Evolutionary conservation across 768 basidiomycete genomes (phyloP), one percentile per base, ranked within the genome.

Genomic region (Pleurotus citrinopileatus): DNA sequence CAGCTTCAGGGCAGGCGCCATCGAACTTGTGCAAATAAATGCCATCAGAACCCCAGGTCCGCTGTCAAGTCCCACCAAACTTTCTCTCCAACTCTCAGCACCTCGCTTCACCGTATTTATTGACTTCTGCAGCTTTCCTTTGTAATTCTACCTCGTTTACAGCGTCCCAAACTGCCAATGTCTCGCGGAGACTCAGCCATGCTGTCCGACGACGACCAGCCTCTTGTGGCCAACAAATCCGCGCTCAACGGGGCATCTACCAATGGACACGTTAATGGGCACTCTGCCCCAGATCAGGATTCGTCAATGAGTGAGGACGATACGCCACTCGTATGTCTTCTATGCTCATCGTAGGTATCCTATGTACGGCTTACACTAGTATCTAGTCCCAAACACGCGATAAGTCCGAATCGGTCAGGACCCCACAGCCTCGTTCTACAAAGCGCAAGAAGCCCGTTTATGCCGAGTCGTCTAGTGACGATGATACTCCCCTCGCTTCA

Each of bases 401-500:
- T 28, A 71, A 69, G 46, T 70, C 76, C 25, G 79, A 80, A 66
- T 69, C 76, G 34, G 70, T 73, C 60, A n/a, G 15, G 17, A 62
- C 64, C 19, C 67, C 69, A 19, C 65, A 69, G 44, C 61, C 67
- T 44, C 72, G 72, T 46, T 65, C 60, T 44, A 56, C 73, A 56
- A 91, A 91, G 71, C 82, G 86, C 64, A 86, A 85, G 73, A 82
- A 81, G 61, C 69, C 73, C 22, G 65, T 71, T 23, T 76, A 76
- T 55, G 74, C 73, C 19, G 79, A 80, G 13, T 79, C 83, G 47
- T 87, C 84, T 25, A 86, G 83, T 56, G 87, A 89, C 42, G 86
- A 91, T 58, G 87, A 90, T 53, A 73, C 73, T 15, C 87, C 87
- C 50, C 77, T 89, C 34, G 84, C 87, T 45, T 86, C 87, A 23